Conservation (phyloP, 1,284 basidiomycete genomes). For the Heterobasidion annosum region DNA sequence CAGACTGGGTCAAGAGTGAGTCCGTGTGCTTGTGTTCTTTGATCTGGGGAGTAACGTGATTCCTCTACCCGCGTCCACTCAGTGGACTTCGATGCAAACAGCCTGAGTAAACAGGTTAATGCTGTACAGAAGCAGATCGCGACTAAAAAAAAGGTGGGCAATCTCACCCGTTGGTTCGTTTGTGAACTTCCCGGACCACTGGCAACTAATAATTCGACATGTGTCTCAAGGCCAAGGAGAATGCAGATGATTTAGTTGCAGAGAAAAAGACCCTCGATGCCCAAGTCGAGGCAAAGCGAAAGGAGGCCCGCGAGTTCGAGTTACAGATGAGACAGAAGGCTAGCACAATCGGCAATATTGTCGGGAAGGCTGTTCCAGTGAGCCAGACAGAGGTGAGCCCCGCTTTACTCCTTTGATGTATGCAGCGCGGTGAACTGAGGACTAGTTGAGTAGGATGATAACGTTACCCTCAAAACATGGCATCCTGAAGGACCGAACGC, state of each 20-base stretch:
- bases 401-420: neutral
- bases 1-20: constrained; percentile 87
- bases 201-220: neutral
- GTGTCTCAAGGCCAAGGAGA: constrained; percentile 70
- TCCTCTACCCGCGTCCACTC: neutral
- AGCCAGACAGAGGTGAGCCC: constrained; percentile 80
- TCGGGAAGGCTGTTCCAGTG: constrained; percentile 81
- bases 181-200: neutral
- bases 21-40: constrained; percentile 11
- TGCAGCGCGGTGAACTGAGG: neutral
- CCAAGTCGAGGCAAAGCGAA: constrained; percentile 70
- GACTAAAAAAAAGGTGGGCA: constrained; percentile 79
- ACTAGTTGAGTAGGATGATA: constrained; percentile 68
- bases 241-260: constrained; percentile 79
- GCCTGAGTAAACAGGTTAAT: constrained; percentile 78
- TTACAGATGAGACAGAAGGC: constrained; percentile 74
- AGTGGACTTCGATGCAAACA: constrained; percentile 85
- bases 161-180: neutral
- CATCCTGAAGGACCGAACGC: constrained; percentile 75
- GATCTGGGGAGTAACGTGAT: neutral
- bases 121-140: constrained; percentile 91
- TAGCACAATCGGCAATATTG: constrained; percentile 84
- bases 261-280: constrained; percentile 77
- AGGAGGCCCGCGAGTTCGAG: constrained; percentile 74
- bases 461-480: constrained; percentile 75